A percentile compares a stretch with the other conserved stretches of the same genome.
Evolutionary conservation across 495 filamentous ascomycete species (phyloP).

Genomic region (Trichocladium antarcticum): DNA sequence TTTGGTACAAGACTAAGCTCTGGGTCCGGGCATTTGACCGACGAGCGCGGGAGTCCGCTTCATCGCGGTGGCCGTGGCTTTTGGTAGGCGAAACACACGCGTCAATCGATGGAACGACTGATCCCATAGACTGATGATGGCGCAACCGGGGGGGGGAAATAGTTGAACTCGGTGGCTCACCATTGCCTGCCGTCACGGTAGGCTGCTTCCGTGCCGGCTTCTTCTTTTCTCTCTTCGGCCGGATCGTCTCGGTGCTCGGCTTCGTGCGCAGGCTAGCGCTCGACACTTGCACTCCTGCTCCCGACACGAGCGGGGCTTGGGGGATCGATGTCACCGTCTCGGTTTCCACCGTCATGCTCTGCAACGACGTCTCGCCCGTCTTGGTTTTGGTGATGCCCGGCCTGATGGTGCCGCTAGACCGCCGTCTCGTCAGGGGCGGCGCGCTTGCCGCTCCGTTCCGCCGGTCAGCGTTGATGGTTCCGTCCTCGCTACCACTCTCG

Average conservation of each 20-base stretch:
- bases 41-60: slow-evolving; percentile 12
- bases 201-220: slow-evolving; percentile 62
- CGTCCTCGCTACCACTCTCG: slow-evolving; percentile 55
- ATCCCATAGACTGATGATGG: slow-evolving; percentile 30
- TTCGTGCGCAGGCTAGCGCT: slow-evolving; percentile 73
- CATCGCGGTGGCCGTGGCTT: slow-evolving; percentile 26
- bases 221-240: slow-evolving; percentile 88
- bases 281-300: slow-evolving; percentile 50
- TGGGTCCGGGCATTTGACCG: slow-evolving; percentile 11
- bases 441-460: slow-evolving; percentile 25
- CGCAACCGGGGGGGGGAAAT: slow-evolving; percentile 15
- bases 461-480: slow-evolving; percentile 31
- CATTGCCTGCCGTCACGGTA: slow-evolving; percentile 56
- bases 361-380: slow-evolving; percentile 61
- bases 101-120: slow-evolving; percentile 24
- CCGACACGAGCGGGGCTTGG: slow-evolving; percentile 69
- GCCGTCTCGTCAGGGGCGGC: slow-evolving; percentile 33
- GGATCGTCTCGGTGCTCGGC: slow-evolving; percentile 84
- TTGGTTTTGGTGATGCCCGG: slow-evolving; percentile 41
- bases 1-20: slow-evolving; percentile 24
- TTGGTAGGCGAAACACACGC: slow-evolving; percentile 22
- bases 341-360: slow-evolving; percentile 96
- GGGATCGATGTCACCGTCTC: slow-evolving; percentile 90
- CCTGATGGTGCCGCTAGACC: slow-evolving; percentile 36
- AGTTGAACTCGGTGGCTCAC: slow-evolving; percentile 42